Evolutionary conservation across 1,139 yeast genomes (phyloP).

Genomic region (Geotrichum siamense): DNA sequence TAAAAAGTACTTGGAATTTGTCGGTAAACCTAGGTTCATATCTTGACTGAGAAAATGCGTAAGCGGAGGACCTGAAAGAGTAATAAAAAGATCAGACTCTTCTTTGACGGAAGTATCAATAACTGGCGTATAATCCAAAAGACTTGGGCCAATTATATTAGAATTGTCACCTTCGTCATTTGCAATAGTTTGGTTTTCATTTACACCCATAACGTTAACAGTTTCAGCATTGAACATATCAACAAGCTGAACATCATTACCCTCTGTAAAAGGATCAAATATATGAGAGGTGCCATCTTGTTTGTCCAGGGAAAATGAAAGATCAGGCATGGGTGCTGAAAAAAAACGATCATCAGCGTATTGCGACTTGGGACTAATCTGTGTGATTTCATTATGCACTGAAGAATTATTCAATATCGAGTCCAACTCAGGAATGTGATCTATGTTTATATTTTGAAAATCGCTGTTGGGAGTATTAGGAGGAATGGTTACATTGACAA

Average conservation of each 20-base stretch:
- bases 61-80: conserved; percentile 10
- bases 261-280: conserved; percentile 4
- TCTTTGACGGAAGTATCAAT: conserved; percentile 4
- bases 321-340: background rate
- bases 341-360: background rate
- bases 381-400: background rate
- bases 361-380: background rate
- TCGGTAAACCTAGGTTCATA: conserved; percentile 33
- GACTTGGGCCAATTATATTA: background rate
- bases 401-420: background rate
- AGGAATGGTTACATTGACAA: background rate
- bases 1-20: conserved; percentile 52
- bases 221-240: conserved; percentile 40
- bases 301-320: background rate
- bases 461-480: background rate
- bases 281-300: background rate
- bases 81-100: conserved; percentile 12
- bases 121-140: background rate
- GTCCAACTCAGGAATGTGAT: conserved; percentile 5
- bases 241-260: conserved; percentile 36
- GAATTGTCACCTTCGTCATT: background rate
- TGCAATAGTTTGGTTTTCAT: background rate
- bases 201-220: background rate
- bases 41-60: conserved; percentile 14
- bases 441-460: conserved; percentile 1